Percentiles rank a stretch among this genome's conserved stretches.
Evolutionary conservation across 129 eudicot genomes (phyloP).

Genomic region (Flaveria bidentis): DNA sequence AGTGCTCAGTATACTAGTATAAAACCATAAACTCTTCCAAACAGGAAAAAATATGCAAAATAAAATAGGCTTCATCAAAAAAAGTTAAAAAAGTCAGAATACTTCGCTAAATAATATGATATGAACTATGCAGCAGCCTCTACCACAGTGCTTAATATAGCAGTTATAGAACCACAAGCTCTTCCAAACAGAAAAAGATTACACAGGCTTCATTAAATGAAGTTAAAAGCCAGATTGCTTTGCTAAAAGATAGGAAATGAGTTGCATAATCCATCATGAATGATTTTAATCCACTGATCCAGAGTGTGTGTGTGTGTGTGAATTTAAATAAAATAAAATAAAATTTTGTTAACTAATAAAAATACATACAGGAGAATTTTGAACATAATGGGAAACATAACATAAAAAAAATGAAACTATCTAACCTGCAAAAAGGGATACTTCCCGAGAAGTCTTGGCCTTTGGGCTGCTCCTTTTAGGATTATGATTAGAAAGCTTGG

Average conservation of each 20-base stretch:
- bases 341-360: background rate
- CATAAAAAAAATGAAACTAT: background rate
- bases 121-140: background rate
- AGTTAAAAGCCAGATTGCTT: constrained; percentile 6
- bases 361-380: background rate
- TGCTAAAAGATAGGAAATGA: background rate
- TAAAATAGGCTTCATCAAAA: background rate
- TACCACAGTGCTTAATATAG: background rate
- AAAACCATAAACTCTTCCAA: constrained; percentile 1
- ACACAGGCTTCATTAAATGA: background rate
- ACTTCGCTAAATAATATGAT: background rate
- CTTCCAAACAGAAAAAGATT: constrained; percentile 14
- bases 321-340: background rate
- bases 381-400: background rate
- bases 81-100: constrained; percentile 3
- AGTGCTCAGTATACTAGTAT: background rate
- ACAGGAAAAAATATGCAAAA: constrained; percentile 12
- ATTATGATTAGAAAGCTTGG: constrained; percentile 53
- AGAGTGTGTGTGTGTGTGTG: constrained; percentile 6
- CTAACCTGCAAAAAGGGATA: constrained; percentile 87
- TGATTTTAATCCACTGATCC: background rate
- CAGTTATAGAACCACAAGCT: background rate
- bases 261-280: background rate
- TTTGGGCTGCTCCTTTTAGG: constrained; percentile 87
- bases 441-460: constrained; percentile 77